Base-by-base conservation (phyloP, 768 basidiomycete genomes). In the Trametes cingulata region DNA sequence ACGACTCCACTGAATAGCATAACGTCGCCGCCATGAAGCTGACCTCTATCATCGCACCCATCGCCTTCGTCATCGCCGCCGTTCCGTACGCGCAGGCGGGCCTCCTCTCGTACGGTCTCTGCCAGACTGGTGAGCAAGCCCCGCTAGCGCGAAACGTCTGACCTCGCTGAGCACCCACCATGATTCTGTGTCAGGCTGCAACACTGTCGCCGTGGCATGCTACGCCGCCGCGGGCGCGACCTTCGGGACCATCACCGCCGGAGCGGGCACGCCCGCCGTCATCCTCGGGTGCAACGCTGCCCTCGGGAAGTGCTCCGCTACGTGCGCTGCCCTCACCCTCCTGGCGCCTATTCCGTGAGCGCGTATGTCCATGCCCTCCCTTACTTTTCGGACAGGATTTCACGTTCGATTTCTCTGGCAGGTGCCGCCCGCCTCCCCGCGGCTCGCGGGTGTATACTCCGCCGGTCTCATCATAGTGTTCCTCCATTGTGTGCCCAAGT, bases 181-280 rank as follows among this genome's bases (percentile, higher is more conserved):
- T n/a, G n/a, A n/a, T 9, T 13, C 13, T 20, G 14, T 33, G 5
- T 33, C 43, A 61, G 59, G 59, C 15, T 61, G 52, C 40, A 61
- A 55, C 47, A 6, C 51, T 6, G 2, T 60, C 15, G 58, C 39
- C n/a, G 43, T 50, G 20, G 53, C 53, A 8, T 61, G 60, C 40
- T 61, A 61, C 40, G 46, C 48, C n/a, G 60, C 45, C 8, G 60
- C 53, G 4, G 60, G 60, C 1, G 27, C n/a, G 20, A 75, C 73
- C 0, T 81, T 81, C 58, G 81, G 80, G 6, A 79, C 78, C 5
- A 65, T 79, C 41, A 53, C 75, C 9, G 78, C 76, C 1, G 74
- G 74, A 8, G 48, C 72, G 0, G 68, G 68, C 1, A 72, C 76
- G 1, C 78, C 80, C 0, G 67, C 77, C 1, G 74, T 67, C 2